Evolutionary conservation across 2,329 filamentous ascomycete species (phyloP).

Genomic region (Cercospora canescens): DNA sequence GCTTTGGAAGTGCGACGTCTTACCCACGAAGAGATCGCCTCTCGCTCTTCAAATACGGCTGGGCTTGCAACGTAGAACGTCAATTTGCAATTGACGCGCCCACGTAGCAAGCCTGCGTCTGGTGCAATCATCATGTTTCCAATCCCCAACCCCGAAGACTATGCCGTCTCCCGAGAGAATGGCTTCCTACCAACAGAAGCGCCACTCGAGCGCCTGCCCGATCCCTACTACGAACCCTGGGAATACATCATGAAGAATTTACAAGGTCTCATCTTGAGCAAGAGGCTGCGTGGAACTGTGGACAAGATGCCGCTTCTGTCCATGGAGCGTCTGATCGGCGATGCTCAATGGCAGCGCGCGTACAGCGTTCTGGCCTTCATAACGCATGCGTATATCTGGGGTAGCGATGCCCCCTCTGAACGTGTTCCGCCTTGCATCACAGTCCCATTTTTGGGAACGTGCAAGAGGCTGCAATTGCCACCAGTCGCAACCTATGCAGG

Average conservation of each 20-base stretch:
- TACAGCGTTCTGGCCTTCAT: conserved; percentile 79
- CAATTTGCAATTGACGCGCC: conserved; percentile 29
- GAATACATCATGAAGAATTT: conserved; percentile 83
- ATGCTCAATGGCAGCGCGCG: conserved; percentile 87
- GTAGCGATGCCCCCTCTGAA: conserved; percentile 70
- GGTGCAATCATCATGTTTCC: conserved; percentile 41
- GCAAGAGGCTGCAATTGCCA: conserved; percentile 72
- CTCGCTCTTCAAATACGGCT: conserved; percentile 29
- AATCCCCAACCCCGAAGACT: conserved; percentile 64
- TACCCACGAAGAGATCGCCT: conserved; percentile 2
- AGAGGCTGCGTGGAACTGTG: conserved; percentile 75
- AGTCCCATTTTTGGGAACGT: conserved; percentile 76
- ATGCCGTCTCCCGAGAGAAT: conserved; percentile 74
- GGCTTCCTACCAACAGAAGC: conserved; percentile 85
- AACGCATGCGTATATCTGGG: conserved; percentile 87
- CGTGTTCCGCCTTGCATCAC: conserved; percentile 78
- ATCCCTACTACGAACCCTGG: conserved; percentile 94
- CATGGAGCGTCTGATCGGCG: conserved; percentile 75
- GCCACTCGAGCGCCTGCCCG: conserved; percentile 77
- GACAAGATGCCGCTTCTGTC: conserved; percentile 81
- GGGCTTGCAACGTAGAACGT: conserved; percentile 37
- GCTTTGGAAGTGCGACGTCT: neutral
- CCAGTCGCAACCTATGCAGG: conserved; percentile 93
- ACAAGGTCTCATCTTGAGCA: conserved; percentile 82
- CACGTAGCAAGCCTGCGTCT: conserved; percentile 40